Percentiles rank a stretch among this genome's conserved stretches.
These are phyloP conservation scores for Thinopyrum elongatum DNA, from an alignment of 176 grass and related monocot species.

Conservation along the genomic window DNA sequence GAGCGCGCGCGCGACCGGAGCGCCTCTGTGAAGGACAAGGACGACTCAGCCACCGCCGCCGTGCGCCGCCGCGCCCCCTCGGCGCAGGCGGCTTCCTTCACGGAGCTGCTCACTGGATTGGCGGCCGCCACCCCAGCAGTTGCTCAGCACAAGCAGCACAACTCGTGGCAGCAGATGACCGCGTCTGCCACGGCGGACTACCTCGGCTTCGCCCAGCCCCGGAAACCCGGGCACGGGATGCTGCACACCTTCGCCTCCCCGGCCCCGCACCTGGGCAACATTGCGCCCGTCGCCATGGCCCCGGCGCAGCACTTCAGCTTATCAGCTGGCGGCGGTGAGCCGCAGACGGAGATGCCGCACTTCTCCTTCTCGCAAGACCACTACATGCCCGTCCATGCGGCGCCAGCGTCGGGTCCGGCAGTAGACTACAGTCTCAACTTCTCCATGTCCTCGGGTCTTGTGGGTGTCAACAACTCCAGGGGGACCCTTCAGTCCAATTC, in stretches of 20 bases:
- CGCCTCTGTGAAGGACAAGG: constrained; percentile 34
- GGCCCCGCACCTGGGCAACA: constrained; percentile 41
- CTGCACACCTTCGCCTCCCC: constrained; percentile 37
- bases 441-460: constrained; percentile 73
- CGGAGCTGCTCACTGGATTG: constrained; percentile 72
- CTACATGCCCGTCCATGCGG: constrained; percentile 50
- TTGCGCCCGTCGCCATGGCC: constrained; percentile 16
- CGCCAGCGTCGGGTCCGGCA: constrained; percentile 31
- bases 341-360: constrained; percentile 63
- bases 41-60: neutral
- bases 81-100: constrained; percentile 59
- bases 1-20: constrained; percentile 66
- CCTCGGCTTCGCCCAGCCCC: constrained; percentile 47
- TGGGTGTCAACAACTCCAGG: constrained; percentile 75
- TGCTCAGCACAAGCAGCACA: constrained; percentile 34
- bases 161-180: constrained; percentile 32
- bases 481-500: constrained; percentile 99
- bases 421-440: constrained; percentile 81
- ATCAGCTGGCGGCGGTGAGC: neutral
- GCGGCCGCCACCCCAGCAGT: neutral
- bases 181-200: constrained; percentile 51
- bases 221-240: constrained; percentile 26
- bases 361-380: constrained; percentile 75
- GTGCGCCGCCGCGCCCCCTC: neutral
- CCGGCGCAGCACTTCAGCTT: constrained; percentile 37